Conservation (phyloP, 2,329 filamentous ascomycete genomes). For the Trichoderma sp. region DNA sequence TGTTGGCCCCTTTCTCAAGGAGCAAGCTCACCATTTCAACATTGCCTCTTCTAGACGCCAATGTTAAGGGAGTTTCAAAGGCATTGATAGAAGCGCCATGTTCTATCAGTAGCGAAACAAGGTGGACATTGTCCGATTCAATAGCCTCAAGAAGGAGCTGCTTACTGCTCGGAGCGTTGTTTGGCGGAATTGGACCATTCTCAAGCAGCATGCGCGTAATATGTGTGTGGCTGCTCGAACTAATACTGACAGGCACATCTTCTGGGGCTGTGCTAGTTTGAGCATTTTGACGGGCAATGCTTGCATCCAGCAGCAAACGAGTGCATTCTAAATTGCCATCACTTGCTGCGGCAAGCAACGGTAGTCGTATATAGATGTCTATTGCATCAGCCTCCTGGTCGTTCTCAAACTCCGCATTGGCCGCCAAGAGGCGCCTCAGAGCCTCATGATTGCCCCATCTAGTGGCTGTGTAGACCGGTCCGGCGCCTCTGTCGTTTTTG, state of each 20-base stretch:
- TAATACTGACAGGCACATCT: not conserved
- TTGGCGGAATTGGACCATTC: not conserved
- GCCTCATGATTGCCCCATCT: no score
- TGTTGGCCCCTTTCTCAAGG: not conserved
- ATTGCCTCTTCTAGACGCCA: not conserved
- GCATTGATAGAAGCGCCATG: not conserved
- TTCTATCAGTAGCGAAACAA: not conserved
- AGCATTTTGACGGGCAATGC: not conserved
- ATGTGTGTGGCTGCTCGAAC: not conserved
- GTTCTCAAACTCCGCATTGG: not conserved
- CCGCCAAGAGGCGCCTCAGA: not conserved
- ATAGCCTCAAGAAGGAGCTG: not conserved
- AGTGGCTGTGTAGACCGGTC: not conserved
- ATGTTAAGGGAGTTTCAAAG: not conserved
- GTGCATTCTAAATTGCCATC: not conserved
- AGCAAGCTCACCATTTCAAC: not conserved
- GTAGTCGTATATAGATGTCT: not conserved
- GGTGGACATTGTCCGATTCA: not conserved
- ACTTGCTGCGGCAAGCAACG: not conserved
- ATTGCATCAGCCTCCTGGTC: not conserved
- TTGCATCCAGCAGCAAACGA: not conserved
- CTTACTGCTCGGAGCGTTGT: not conserved
- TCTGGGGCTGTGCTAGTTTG: not conserved
- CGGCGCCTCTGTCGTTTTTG: not conserved
- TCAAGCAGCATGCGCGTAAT: not conserved